A percentile compares a stretch with the other conserved stretches of the same genome.
These are phyloP conservation scores for Excoecaria agallocha DNA, from an alignment of 345 rosid genomes.

Conservation along the genomic window DNA sequence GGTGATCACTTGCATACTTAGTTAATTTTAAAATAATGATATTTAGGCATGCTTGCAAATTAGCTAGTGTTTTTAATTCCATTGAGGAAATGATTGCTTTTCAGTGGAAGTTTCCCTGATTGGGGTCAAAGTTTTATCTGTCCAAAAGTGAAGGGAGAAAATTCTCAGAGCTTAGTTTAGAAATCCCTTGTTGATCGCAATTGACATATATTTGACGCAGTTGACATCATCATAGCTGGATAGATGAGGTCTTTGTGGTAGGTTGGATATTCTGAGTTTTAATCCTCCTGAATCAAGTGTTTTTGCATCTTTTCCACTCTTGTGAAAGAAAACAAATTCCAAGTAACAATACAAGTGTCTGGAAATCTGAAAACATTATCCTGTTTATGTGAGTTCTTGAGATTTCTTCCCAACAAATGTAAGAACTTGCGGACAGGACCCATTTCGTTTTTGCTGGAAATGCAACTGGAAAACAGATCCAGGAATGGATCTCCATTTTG, in stretches of 20 bases:
- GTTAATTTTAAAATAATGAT: neutral
- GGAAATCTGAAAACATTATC: neutral
- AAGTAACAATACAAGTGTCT: neutral
- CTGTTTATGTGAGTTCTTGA: neutral
- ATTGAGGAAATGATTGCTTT: neutral
- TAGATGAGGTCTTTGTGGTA: neutral
- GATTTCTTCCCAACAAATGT: neutral
- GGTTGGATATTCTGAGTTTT: neutral
- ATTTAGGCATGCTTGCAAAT: neutral
- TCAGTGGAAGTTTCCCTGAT: neutral
- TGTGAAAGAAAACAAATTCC: neutral
- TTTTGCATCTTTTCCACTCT: too few species aligned
- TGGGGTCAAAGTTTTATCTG: too few species aligned
- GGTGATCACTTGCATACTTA: slow-evolving; percentile 36
- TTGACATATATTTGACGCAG: neutral
- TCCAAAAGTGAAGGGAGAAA: neutral
- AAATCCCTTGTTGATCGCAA: neutral
- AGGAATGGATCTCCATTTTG: neutral
- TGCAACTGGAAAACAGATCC: too few species aligned
- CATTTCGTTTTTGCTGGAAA: neutral
- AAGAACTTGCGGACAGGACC: neutral
- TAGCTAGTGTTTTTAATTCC: neutral
- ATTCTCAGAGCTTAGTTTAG: neutral
- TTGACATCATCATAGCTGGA: neutral
- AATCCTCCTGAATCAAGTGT: too few species aligned